Conservation (phyloP, 2,329 filamentous ascomycete genomes). For the Cladophialophora psammophila region DNA sequence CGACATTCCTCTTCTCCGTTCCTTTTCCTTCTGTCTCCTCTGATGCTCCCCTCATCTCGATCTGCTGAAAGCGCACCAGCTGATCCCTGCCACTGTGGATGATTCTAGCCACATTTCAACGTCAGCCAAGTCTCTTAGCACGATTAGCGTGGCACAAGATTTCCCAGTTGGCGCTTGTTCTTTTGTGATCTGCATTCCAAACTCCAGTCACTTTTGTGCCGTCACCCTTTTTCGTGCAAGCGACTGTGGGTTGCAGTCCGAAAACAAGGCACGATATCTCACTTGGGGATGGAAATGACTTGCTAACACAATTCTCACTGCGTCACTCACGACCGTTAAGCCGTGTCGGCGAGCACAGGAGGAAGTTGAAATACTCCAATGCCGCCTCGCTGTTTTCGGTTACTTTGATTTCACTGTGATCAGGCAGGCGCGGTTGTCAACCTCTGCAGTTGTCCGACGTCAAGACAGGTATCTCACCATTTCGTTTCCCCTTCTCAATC, state of each 20-base stretch:
- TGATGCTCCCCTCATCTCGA: constrained; percentile 8
- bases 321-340: constrained; percentile 7
- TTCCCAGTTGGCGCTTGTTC: constrained; percentile 5
- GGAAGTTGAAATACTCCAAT: constrained; percentile 2
- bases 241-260: background rate
- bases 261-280: constrained; percentile 18
- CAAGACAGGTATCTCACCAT: background rate
- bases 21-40: background rate
- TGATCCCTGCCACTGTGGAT: constrained; percentile 9
- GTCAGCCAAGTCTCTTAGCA: constrained; percentile 19
- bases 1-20: background rate
- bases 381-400: constrained; percentile 6
- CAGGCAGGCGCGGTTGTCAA: constrained; percentile 14
- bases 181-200: constrained; percentile 11
- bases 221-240: constrained; percentile 15
- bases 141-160: constrained; percentile 6
- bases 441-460: constrained; percentile 6
- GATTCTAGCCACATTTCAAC: constrained; percentile 14
- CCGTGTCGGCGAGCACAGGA: background rate
- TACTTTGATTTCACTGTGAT: background rate
- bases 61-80: background rate
- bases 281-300: background rate
- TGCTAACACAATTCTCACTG: constrained; percentile 11
- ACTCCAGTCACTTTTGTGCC: constrained; percentile 8
- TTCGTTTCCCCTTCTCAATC: background rate